Base-by-base conservation (phyloP, 306 rosid species). In the Carpinus fangiana region DNA sequence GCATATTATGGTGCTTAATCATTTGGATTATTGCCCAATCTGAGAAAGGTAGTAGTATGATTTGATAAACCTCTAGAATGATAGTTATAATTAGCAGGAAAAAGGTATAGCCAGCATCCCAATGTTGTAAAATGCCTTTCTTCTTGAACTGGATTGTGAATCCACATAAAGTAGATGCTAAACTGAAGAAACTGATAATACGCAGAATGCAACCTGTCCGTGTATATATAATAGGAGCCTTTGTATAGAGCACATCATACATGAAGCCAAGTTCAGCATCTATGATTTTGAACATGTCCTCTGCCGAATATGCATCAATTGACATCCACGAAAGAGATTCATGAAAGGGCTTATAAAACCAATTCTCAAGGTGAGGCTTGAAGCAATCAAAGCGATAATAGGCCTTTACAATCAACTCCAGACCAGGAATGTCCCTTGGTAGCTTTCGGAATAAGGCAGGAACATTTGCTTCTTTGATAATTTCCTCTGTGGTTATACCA, bases 221-320 rank as follows among this genome's bases (percentile, higher is more conserved):
- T 36, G 91, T 89, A 79, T 88, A 87, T 77, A 88, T 69, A 16
- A 88, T 73, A 2, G 84, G 88, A 0, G 90, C 88, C 78, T 92
- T 92, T 4, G 97, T 90, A 83, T 92, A 90, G 55, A 90, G 72
- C 3, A 84, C 93, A 75, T 90, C 94, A 57, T 90, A 92, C 93
- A 92, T 88, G 86, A 90, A 90, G 50, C 94, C 78, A 18, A 90
- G 74, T 73, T 92, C 93, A 7, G 82, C 70, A 68, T 92, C 97
- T 17, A 90, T 78, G 72, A 85, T 87, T 21, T 68, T 57, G 78
- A 92, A 90, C 71, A 82, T 81, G 0, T 88, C 89, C 51, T 82
- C 86, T 0, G 78, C 56, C 8, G 80, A 36, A 52, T 87, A 78
- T 57, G 55, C 84, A 8, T 83, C 81, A 1, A 85, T 66, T 12